These are phyloP conservation scores for Flaveria linearis DNA, from an alignment of 129 eudicot species.

Conservation along the genomic window DNA sequence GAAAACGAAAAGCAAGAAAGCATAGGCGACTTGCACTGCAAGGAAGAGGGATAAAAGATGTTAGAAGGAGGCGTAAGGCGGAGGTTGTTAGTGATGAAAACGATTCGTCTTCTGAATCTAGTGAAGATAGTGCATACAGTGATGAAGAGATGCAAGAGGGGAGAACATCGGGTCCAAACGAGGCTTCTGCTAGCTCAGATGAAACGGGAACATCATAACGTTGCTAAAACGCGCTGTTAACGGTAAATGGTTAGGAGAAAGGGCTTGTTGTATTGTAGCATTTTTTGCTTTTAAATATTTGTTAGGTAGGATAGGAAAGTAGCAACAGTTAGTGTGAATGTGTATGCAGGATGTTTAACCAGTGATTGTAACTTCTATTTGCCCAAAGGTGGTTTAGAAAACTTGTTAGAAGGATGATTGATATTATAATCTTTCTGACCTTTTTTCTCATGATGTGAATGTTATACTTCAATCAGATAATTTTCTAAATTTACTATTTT, in stretches of 20 bases:
- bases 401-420: conserved; percentile 12
- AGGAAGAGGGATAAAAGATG: conserved; percentile 52
- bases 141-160: conserved; percentile 52
- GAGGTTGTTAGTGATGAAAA: conserved; percentile 60
- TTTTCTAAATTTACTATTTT: background rate
- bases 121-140: conserved; percentile 60
- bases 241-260: conserved; percentile 28
- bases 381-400: conserved; percentile 18
- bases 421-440: background rate
- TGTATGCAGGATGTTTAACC: conserved; percentile 29
- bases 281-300: background rate
- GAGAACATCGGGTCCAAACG: conserved; percentile 42
- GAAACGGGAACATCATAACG: conserved; percentile 38
- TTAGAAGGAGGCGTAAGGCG: conserved; percentile 57
- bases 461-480: background rate
- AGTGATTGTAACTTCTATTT: conserved; percentile 24
- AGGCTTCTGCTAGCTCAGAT: conserved; percentile 72
- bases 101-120: conserved; percentile 47
- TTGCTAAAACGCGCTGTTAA: background rate
- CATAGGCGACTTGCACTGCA: conserved; percentile 60
- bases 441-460: background rate
- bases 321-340: conserved; percentile 25
- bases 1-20: conserved; percentile 74
- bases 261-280: conserved; percentile 33
- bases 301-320: conserved; percentile 24